Evolutionary conservation across 1,284 basidiomycete species (phyloP), one percentile per base, ranked within the genome.

Genomic region (Rhodotorula sp.): DNA sequence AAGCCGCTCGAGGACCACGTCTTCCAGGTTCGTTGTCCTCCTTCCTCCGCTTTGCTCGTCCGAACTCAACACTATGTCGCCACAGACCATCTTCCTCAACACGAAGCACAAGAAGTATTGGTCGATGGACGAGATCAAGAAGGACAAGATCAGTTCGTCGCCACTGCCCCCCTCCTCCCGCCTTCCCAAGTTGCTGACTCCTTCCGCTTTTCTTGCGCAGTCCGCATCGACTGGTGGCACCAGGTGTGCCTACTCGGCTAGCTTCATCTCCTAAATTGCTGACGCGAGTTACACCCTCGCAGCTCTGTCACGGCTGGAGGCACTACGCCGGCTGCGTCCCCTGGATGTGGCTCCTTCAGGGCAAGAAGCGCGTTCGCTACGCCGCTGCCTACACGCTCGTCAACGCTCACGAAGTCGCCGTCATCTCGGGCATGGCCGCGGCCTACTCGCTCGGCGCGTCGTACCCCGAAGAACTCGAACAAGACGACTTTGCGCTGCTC

Each of bases 61-160:
- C 29, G 15, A 44, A 32, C 29, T 74, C 24, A 62, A 47, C 9
- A 79, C 81, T 1, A 79, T 81, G 73, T 82, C 36, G 77, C 82
- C 64, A 69, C 86, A 87, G 79, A 87, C 86, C 17, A 87, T 88
- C 75, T 87, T 87, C 78, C 81, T 87, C 29, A 85, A 88, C 77
- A 81, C 82, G 46, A 81, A 84, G 39, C 82, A 84, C 34, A 82
- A 82, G 55, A 63, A 83, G 4, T 78, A 83, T 49, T 88, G 86
- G 86, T 85, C 84, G 4, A 82, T 82, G 68, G 79, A 79, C 54
- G 85, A 86, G 62, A 86, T 88, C 66, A 74, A 79, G 17, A 78
- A 81, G 46, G 81, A 84, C 58, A 84, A 85, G 77, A 80, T 84
- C 64, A 85, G 72, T 73, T 24, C 47, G 66, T 59, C 13, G 15